phyloP scores from a whole-genome alignment of 495 filamentous ascomycete species.

The Penicillium verhagenii region DNA sequence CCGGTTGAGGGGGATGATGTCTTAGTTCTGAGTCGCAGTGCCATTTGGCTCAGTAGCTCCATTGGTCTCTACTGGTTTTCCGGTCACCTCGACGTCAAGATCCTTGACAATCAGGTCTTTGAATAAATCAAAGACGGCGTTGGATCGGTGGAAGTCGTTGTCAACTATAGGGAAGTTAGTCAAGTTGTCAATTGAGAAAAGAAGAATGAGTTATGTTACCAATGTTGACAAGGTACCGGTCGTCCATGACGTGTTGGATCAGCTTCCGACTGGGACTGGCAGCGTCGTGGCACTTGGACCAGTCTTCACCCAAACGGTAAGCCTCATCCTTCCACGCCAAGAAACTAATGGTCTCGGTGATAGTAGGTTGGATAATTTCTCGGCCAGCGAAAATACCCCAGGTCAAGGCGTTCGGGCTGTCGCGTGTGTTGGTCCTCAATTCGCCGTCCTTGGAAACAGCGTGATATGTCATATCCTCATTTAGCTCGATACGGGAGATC shows the following conservation, averaged over 20 bases:
- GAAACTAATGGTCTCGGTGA: conserved; percentile 97
- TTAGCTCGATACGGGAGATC: conserved; percentile 71
- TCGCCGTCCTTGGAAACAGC: conserved; percentile 79
- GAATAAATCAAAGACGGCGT: conserved; percentile 81
- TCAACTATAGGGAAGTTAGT: conserved; percentile 60
- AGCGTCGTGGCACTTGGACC: conserved; percentile 85
- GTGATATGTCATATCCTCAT: conserved; percentile 87
- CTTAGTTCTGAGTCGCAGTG: conserved; percentile 32
- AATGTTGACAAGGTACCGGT: conserved; percentile 93
- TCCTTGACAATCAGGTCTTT: conserved; percentile 70
- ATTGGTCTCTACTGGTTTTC: conserved; percentile 24
- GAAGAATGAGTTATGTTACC: conserved; percentile 53
- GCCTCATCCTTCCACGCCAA: conserved; percentile 99
- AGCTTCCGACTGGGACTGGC: conserved; percentile 76
- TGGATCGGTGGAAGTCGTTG: conserved; percentile 86
- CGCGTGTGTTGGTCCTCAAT: conserved; percentile 78
- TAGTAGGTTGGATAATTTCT: conserved; percentile 99
- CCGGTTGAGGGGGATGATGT: conserved; percentile 15
- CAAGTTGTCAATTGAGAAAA: neutral
- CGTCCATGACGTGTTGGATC: conserved; percentile 79
- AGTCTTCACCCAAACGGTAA: conserved; percentile 86
- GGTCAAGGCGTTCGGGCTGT: conserved; percentile 91
- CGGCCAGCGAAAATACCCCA: conserved; percentile 99
- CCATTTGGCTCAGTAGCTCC: conserved; percentile 25
- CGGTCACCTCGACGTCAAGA: conserved; percentile 48